Base-by-base conservation (phyloP, 2,329 filamentous ascomycete species). In the Apiospora arundinis region DNA sequence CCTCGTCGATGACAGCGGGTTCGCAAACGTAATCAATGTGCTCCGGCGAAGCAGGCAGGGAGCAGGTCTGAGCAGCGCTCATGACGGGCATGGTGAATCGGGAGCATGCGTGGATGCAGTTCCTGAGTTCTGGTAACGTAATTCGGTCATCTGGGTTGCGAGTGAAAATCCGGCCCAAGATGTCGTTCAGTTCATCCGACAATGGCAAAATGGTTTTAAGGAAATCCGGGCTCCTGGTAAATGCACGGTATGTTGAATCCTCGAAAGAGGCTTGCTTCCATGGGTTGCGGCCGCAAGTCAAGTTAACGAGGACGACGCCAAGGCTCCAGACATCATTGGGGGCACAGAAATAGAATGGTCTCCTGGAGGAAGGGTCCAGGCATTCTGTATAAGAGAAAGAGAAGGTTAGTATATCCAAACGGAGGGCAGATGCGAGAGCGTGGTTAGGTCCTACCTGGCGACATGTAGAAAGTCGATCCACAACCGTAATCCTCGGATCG, bases 381-480 rank as follows among this genome's bases (percentile, higher is more conserved):
- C 96, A 99, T 90, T 99, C 96, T 98, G 83, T 70, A 75, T 8
- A 32, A 73, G 70, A 74, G 46, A 74, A 70, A 73, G 65, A 67
- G 65, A 67, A n/a, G 73, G 46, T 71, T 67, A 69, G 74, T 78
- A 71, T 78, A 75, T 77, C 73, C 72, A 73, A 69, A 68, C 60
- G 72, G 71, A 37, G 23, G 23, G 72, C 68, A 56, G 70, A n/a
- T 63, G 56, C 67, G 65, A 71, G 68, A 70, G 72, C 70, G 69
- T 68, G 72, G 63, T 69, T 67, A 72, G 75, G 74, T 85, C 90
- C 82, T 92, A 98, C 95, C 95, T 90, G 96, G 96, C 80, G 95
- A 97, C 96, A 98, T 99, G 85, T 99, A 99, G 80, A 98, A 98
- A 18, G 95, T 98, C 44, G 96, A 98, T 74, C 96, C 96, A 82